Evolutionary conservation across 495 filamentous ascomycete species (phyloP).

Genomic region (Penicillium ucsense): DNA sequence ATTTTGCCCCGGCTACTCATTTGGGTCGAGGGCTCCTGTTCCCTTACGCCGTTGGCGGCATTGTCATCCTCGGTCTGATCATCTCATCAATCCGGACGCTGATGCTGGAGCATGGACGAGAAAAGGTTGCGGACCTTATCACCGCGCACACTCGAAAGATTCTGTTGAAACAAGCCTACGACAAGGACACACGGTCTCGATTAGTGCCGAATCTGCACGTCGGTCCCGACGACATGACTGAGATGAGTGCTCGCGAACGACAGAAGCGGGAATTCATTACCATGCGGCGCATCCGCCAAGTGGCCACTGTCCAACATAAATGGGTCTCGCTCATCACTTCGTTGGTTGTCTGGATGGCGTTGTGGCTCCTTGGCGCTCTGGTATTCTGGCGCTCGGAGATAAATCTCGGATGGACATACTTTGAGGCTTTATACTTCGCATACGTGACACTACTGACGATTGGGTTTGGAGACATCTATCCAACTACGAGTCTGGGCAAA

Average conservation of each 20-base stretch:
- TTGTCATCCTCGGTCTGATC: conserved; percentile 75
- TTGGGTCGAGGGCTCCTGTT: conserved; percentile 60
- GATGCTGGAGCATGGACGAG: conserved; percentile 66
- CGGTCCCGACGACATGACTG: background rate
- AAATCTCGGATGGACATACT: conserved; percentile 65
- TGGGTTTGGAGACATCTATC: conserved; percentile 73
- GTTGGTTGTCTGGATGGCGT: conserved; percentile 48
- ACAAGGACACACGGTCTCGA: conserved; percentile 4
- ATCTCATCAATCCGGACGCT: conserved; percentile 73
- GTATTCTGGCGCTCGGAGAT: conserved; percentile 55
- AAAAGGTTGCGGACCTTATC: conserved; percentile 58
- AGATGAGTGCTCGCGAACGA: conserved; percentile 42
- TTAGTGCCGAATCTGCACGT: conserved; percentile 10
- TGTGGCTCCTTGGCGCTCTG: conserved; percentile 73
- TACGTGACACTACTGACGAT: conserved; percentile 75
- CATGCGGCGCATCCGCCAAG: conserved; percentile 64
- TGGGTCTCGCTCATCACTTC: conserved; percentile 64
- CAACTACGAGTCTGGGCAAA: conserved; percentile 60
- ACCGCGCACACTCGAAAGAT: conserved; percentile 56
- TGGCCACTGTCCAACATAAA: conserved; percentile 46
- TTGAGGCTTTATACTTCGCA: conserved; percentile 68
- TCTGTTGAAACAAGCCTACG: conserved; percentile 32
- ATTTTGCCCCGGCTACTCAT: conserved; percentile 52
- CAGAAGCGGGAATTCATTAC: conserved; percentile 63
- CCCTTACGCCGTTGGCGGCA: conserved; percentile 71